Base-by-base conservation (phyloP, 495 filamentous ascomycete genomes). In the Hypoxylon crocopeplum region DNA sequence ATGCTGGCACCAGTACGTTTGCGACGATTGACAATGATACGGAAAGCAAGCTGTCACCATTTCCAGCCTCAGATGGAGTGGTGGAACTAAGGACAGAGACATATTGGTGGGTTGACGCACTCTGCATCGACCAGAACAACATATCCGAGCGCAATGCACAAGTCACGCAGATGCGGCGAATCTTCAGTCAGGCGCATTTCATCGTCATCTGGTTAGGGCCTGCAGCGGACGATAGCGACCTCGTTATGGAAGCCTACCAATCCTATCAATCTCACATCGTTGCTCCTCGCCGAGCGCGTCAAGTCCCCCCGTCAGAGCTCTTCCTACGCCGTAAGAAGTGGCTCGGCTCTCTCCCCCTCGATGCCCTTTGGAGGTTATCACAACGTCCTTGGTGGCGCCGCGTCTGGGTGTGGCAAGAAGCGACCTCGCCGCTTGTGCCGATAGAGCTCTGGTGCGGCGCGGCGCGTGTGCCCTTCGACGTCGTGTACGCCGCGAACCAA, bases 201-300 rank as follows among this genome's bases (percentile, higher is more conserved):
- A 59, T 67, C n/a, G 21, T 54, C n/a, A 34, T 62, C 10, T 67
- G 64, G 64, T 25, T 62, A 7, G 64, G 64, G 8, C 33, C 44
- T 7, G 44, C n/a, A 22, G 36, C 32, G 15, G 21, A 57, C 22
- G 53, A 48, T 12, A 57, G 53, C 27, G 44, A 37, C 12, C 13
- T 39, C 7, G 53, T 44, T 10, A 47, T 57, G 33, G 33, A 48
- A 20, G 22, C 32, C 17, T 48, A 32, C 22, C 34, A 16, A 57
- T 36, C 33, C 20, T 32, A 25, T 20, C 42, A 6, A 29, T 10
- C 25, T 29, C 25, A 5, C 25, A 29, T 10, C 10, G 25, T 29
- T 29, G 10, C 25, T 5, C 10, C 25, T 5, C 5, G 10, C 25
- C 25, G 5, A 5, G 25, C 5, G 10, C 10, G 5, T 10, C 25